These are phyloP conservation scores for Neopestalotiopsis rosae DNA, from an alignment of 2,329 filamentous ascomycete genomes.

Conservation along the genomic window DNA sequence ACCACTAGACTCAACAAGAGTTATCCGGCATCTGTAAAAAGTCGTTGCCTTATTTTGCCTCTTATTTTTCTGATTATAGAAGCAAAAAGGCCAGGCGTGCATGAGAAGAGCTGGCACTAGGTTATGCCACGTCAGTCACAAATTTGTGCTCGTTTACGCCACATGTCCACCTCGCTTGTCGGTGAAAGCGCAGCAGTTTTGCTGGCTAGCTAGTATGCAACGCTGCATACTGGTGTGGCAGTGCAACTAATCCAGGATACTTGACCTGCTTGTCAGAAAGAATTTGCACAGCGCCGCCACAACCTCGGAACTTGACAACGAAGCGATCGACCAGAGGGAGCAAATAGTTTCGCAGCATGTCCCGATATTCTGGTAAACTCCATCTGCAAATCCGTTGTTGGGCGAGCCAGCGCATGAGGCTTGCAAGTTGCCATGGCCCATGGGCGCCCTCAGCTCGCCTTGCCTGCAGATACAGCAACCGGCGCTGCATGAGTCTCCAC, in stretches of 20 bases:
- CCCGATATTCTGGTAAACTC: conserved; percentile 14
- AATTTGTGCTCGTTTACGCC: neutral
- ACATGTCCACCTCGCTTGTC: conserved; percentile 17
- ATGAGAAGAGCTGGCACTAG: conserved; percentile 7
- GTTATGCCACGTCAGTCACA: conserved; percentile 17
- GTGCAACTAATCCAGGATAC: conserved; percentile 7
- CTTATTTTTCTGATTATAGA: neutral
- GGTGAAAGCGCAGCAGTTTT: conserved; percentile 6
- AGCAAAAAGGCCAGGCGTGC: neutral
- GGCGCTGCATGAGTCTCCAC: conserved; percentile 21
- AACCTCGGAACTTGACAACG: conserved; percentile 32
- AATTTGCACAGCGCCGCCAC: conserved; percentile 2
- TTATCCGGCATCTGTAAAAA: conserved; percentile 6
- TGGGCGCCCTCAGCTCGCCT: conserved; percentile 36
- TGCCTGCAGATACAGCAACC: conserved; percentile 23
- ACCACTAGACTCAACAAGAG: neutral
- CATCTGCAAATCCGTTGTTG: conserved; percentile 16
- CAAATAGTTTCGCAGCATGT: conserved; percentile 20
- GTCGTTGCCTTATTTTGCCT: conserved; percentile 3
- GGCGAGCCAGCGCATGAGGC: neutral
- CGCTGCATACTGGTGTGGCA: conserved; percentile 12
- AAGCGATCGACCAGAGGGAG: conserved; percentile 24
- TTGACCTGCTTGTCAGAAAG: neutral
- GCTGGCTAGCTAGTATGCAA: conserved; percentile 4
- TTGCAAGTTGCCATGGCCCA: conserved; percentile 22